Conservation (phyloP, 495 filamentous ascomycete species). For the Penicillium salamii region DNA sequence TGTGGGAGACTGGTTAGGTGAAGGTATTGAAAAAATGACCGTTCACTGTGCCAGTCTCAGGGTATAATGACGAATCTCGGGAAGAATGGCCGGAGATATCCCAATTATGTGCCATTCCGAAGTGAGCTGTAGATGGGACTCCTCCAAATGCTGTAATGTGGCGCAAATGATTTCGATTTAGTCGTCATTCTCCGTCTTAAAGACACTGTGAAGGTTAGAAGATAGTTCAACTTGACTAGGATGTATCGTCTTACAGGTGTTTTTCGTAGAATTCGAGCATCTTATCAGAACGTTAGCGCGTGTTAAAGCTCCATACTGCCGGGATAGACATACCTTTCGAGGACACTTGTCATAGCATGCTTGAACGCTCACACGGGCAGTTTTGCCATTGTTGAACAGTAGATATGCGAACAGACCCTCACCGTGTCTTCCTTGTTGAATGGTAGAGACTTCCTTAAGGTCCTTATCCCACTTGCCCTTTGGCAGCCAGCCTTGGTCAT, state of each 20-base stretch:
- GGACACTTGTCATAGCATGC: slow-evolving; percentile 44
- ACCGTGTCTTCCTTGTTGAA: slow-evolving; percentile 41
- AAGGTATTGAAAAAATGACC: not conserved
- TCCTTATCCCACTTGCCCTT: slow-evolving; percentile 58
- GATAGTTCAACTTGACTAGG: not conserved
- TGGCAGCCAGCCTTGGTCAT: slow-evolving; percentile 41
- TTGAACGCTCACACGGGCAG: slow-evolving; percentile 34
- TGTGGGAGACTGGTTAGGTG: too few species aligned
- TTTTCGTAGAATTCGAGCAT: slow-evolving; percentile 49
- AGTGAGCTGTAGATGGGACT: not conserved
- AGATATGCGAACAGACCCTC: slow-evolving; percentile 48
- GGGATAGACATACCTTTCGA: slow-evolving; percentile 21
- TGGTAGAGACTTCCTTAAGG: slow-evolving; percentile 53
- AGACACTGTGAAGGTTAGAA: slow-evolving; percentile 33
- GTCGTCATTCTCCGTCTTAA: slow-evolving; percentile 26
- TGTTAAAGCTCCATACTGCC: not conserved
- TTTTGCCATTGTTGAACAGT: slow-evolving; percentile 53
- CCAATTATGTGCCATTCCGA: not conserved
- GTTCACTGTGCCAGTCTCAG: too few species aligned
- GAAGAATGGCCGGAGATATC: not conserved
- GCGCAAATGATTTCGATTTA: slow-evolving; percentile 4
- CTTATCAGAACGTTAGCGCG: slow-evolving; percentile 21
- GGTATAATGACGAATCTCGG: too few species aligned
- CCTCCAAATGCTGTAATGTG: not conserved
- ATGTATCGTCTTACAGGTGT: slow-evolving; percentile 36